Percentiles rank a stretch among this genome's conserved stretches.
phyloP scores from a whole-genome alignment of 1,139 yeast genomes.

The Geotrichum carabidarum region DNA sequence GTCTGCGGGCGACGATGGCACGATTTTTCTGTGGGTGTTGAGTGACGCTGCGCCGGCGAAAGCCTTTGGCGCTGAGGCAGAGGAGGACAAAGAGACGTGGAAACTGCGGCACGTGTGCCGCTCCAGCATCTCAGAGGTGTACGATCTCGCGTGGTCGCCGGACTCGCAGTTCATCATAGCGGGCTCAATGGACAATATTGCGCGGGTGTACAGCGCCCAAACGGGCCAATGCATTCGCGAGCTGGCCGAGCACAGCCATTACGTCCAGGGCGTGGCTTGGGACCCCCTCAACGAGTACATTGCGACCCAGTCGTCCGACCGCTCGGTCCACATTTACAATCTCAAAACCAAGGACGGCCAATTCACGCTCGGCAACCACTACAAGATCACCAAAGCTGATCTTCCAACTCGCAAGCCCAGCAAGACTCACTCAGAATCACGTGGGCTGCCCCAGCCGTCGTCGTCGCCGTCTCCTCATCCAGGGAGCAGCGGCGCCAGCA shows the following conservation, averaged over 20 bases:
- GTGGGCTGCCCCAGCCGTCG: background rate
- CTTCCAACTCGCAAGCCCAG: constrained; percentile 12
- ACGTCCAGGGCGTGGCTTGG: constrained; percentile 95
- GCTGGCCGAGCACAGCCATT: constrained; percentile 72
- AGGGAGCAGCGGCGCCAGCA: background rate
- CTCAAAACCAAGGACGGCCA: constrained; percentile 36
- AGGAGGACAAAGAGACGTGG: constrained; percentile 72
- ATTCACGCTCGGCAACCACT: constrained; percentile 40
- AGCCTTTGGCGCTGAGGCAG: constrained; percentile 27
- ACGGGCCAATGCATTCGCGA: constrained; percentile 59
- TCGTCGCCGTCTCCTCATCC: constrained; percentile 5
- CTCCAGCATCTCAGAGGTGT: constrained; percentile 67
- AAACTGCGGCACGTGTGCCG: constrained; percentile 50
- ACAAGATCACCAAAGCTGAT: constrained; percentile 18
- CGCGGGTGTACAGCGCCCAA: constrained; percentile 58
- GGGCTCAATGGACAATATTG: constrained; percentile 85
- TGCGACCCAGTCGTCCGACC: constrained; percentile 87
- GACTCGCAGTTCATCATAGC: constrained; percentile 68
- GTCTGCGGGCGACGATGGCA: constrained; percentile 93
- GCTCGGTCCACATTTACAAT: constrained; percentile 66
- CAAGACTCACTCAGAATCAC: background rate
- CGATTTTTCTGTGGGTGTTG: constrained; percentile 70
- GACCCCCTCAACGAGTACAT: constrained; percentile 75
- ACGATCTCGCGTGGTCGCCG: constrained; percentile 91
- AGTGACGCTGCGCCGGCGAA: constrained; percentile 27